Percentiles rank a stretch among this genome's conserved stretches.
phyloP scores from a whole-genome alignment of 2,329 filamentous ascomycete genomes.

The Aspergillus fumigatus region DNA sequence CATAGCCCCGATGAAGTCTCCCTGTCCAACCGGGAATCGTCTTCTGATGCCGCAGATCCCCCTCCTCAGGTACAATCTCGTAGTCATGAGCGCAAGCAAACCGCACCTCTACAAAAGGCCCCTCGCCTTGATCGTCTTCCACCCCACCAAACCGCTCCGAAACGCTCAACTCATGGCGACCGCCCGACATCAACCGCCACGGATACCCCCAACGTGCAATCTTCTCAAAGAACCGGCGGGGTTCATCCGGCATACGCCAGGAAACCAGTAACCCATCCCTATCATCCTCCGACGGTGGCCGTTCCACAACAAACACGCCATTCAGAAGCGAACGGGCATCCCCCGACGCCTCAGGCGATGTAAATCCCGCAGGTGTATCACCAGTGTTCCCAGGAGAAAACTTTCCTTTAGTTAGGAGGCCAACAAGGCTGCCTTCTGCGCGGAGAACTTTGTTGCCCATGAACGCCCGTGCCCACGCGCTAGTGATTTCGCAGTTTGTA shows the following conservation, averaged over 20 bases:
- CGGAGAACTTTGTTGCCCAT: slow-evolving; percentile 13
- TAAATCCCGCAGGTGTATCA: slow-evolving; percentile 8
- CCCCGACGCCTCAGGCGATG: background rate
- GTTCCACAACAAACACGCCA: slow-evolving; percentile 15
- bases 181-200: slow-evolving; percentile 23
- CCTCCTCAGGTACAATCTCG: slow-evolving; percentile 18
- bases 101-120: slow-evolving; percentile 21
- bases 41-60: slow-evolving; percentile 17
- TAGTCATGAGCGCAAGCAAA: slow-evolving; percentile 26
- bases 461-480: slow-evolving; percentile 21
- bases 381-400: slow-evolving; percentile 20
- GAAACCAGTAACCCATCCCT: slow-evolving; percentile 19
- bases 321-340: slow-evolving; percentile 16
- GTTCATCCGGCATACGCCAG: slow-evolving; percentile 15
- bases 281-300: slow-evolving; percentile 3
- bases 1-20: slow-evolving; percentile 24
- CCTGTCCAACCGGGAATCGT: slow-evolving; percentile 18
- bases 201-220: slow-evolving; percentile 26
- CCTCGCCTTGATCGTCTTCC: background rate
- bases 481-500: slow-evolving; percentile 8
- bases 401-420: slow-evolving; percentile 6
- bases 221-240: slow-evolving; percentile 22
- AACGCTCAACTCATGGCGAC: slow-evolving; percentile 24
- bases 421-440: slow-evolving; percentile 14
- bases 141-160: slow-evolving; percentile 17